These are phyloP conservation scores for Biscogniauxia marginata DNA, from an alignment of 2,329 filamentous ascomycete species.

Conservation along the genomic window DNA sequence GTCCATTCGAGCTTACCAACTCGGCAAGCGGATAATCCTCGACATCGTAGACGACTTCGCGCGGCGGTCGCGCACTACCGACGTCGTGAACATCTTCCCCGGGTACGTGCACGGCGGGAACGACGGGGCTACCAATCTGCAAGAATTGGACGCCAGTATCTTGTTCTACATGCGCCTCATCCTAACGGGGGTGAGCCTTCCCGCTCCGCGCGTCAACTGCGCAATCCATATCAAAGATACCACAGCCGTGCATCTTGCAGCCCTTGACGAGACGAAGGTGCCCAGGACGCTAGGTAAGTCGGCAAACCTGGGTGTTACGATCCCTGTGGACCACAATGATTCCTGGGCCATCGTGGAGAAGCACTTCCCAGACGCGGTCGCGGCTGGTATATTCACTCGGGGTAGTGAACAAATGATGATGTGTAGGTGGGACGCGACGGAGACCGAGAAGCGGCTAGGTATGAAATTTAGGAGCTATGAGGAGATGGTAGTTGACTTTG, in stretches of 20 bases:
- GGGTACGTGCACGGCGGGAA: not conserved
- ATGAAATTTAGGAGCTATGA: not conserved
- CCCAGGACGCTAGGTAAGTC: not conserved
- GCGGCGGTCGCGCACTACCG: not conserved
- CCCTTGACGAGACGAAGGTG: not conserved
- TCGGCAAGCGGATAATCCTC: not conserved
- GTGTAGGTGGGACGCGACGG: not conserved
- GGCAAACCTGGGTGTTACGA: not conserved
- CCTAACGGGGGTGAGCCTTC: not conserved
- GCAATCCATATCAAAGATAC: not conserved
- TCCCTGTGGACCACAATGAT: not conserved
- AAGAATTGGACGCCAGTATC: not conserved
- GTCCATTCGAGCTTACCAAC: not conserved
- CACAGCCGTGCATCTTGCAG: not conserved
- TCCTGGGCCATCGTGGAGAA: not conserved
- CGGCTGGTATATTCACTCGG: not conserved
- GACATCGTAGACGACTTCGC: not conserved
- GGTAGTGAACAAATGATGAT: not conserved
- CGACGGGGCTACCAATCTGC: not conserved
- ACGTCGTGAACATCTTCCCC: not conserved
- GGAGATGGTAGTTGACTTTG: not conserved
- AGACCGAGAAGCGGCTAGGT: not conserved
- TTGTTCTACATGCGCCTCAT: not conserved
- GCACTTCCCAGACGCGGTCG: not conserved
- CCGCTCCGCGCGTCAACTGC: not conserved